Conservation (phyloP, 176 grass and related monocot genomes). For the Chloris gayana region DNA sequence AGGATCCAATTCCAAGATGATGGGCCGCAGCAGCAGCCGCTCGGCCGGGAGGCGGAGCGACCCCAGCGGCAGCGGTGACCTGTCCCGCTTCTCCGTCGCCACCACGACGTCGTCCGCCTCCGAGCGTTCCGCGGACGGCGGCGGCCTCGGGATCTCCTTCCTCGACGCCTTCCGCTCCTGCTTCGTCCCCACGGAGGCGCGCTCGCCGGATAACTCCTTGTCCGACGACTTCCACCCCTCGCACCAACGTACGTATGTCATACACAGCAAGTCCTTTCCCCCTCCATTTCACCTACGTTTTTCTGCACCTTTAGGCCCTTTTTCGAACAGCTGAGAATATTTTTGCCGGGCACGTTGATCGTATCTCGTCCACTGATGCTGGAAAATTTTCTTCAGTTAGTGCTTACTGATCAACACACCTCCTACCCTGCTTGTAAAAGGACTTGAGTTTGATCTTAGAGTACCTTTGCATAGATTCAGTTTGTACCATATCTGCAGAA, state of each 20-base stretch:
- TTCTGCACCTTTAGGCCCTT: neutral
- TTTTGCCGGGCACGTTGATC: neutral
- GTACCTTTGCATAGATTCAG: neutral
- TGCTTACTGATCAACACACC: neutral
- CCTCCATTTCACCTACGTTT: neutral
- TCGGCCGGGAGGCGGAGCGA: slow-evolving; percentile 32
- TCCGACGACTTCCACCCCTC: slow-evolving; percentile 43
- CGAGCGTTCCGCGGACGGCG: slow-evolving; percentile 7
- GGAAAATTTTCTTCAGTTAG: slow-evolving; percentile 5
- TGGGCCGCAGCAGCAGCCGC: neutral
- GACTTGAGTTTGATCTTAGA: neutral
- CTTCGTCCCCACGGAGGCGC: slow-evolving; percentile 52
- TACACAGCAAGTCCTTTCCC: neutral
- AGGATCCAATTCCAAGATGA: slow-evolving; percentile 11
- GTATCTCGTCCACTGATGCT: neutral
- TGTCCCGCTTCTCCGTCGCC: slow-evolving; percentile 38
- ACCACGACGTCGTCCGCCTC: slow-evolving; percentile 32
- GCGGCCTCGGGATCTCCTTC: slow-evolving; percentile 26
- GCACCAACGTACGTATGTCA: slow-evolving; percentile 45
- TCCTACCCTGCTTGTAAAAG: too few species aligned
- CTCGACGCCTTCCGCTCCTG: slow-evolving; percentile 61
- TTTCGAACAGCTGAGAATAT: neutral
- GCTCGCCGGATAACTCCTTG: slow-evolving; percentile 39
- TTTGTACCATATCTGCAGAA: slow-evolving; percentile 5
- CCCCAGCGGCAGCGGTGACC: slow-evolving; percentile 39